Evolutionary conservation across 768 basidiomycete genomes (phyloP), one percentile per base, ranked within the genome.

Genomic region (Rickenella mellea): DNA sequence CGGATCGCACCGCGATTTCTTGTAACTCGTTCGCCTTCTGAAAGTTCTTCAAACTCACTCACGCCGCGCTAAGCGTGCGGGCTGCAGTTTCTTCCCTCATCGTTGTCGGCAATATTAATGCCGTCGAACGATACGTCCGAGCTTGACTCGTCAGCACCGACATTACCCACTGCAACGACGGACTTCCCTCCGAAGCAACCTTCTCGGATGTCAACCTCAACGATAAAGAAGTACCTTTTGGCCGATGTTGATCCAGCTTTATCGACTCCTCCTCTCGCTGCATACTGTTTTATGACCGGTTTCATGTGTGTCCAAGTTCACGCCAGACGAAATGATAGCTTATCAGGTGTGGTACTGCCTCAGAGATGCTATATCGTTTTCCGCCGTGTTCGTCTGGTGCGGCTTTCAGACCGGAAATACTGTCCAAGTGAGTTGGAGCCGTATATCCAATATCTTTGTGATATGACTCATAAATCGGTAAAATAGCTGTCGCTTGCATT

Each of bases 401-500:
- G 55, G 48, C 1, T 56, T 56, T 40, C 55, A 56, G 35, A 55
- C 54, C 22, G 49, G 27, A 11, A 28, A 36, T 22, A 36, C 33
- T n/a, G 22, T 40, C 11, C 39, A 25, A 26, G 39, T 40, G 10
- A 40, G 24, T 25, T 25, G 9, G 21, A 31, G 12, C n/a, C 11
- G 1, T 38, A 20, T 30, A 30, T 30, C 10, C 29, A 22, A 8
- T 36, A 7, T 22, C 10, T 7, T 36, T 11, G n/a, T 5, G n/a
- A 17, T 36, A 22, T 14, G 8, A 11, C 4, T 9, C 19, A 25
- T 26, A 40, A 20, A 40, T 15, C 26, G n/a, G 6, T 24, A 8
- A 19, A 6, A 17, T 7, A 40, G 47, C 48, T 66, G 14, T 58
- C 61, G 28, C 53, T 66, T 22, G 65, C 65, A 22, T 46, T 66